These are phyloP conservation scores for Moesziomyces parantarcticus DNA, from an alignment of 1,284 basidiomycete genomes.

Conservation along the genomic window DNA sequence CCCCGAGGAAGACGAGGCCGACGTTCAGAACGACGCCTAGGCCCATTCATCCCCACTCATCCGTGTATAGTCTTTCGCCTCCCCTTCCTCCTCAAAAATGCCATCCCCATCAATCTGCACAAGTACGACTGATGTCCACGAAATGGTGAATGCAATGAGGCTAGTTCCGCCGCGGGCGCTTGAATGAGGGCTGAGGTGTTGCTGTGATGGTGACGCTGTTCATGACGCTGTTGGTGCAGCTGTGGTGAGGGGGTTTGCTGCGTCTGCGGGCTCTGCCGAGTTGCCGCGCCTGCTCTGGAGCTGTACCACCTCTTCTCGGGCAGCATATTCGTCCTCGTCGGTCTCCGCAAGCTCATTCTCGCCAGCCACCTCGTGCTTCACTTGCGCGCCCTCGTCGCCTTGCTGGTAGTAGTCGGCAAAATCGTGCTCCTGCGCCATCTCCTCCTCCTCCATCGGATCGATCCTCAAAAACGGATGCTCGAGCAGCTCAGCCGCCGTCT, in stretches of 20 bases:
- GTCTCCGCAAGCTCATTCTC: slow-evolving; percentile 29
- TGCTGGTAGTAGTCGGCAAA: slow-evolving; percentile 34
- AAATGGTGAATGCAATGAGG: background rate
- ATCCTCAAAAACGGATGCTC: slow-evolving; percentile 57
- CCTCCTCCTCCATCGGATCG: slow-evolving; percentile 24
- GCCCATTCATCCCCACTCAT: too few species aligned
- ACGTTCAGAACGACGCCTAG: slow-evolving; percentile 28
- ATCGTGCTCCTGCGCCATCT: slow-evolving; percentile 17
- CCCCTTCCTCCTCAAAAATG: slow-evolving; percentile 9
- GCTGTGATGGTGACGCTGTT: too few species aligned
- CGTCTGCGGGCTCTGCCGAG: slow-evolving; percentile 18
- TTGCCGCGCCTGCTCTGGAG: slow-evolving; percentile 21
- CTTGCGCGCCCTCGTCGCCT: background rate
- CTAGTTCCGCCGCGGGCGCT: too few species aligned
- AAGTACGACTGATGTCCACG: background rate
- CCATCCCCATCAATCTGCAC: slow-evolving; percentile 6
- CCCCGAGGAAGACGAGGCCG: slow-evolving; percentile 71
- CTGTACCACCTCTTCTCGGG: slow-evolving; percentile 28
- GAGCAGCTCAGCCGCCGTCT: slow-evolving; percentile 56
- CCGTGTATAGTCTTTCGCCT: too few species aligned
- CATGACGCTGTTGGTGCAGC: slow-evolving; percentile 2
- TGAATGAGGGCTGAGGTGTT: background rate
- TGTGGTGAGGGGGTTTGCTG: background rate
- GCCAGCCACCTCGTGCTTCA: slow-evolving; percentile 5
- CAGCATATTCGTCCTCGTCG: slow-evolving; percentile 16